These are phyloP conservation scores for Ophiostoma sp. DNA, from an alignment of 2,329 filamentous ascomycete genomes.

Conservation along the genomic window DNA sequence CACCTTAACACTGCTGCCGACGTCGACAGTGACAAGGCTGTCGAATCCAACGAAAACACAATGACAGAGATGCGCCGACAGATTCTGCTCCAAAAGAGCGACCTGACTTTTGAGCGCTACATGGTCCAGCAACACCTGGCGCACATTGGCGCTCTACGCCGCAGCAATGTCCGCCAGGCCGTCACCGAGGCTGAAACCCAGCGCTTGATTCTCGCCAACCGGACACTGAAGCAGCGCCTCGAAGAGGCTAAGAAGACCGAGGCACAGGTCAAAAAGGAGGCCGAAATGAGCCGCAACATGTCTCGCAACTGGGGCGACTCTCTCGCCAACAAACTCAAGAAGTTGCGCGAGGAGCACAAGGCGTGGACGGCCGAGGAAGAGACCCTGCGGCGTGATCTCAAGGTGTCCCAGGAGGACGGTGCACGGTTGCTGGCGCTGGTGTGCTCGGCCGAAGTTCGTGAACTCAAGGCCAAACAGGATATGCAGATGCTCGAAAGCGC, in stretches of 20 bases:
- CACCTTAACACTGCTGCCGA: neutral
- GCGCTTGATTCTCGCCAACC: constrained; percentile 75
- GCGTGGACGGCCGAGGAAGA: constrained; percentile 61
- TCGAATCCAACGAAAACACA: neutral
- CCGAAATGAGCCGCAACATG: constrained; percentile 68
- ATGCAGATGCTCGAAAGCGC: constrained; percentile 45
- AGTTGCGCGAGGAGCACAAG: constrained; percentile 69
- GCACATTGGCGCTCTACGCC: constrained; percentile 75
- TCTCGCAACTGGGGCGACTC: constrained; percentile 78
- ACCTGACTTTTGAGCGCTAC: constrained; percentile 80
- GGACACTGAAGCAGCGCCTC: constrained; percentile 69
- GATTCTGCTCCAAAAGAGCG: constrained; percentile 74
- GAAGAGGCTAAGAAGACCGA: constrained; percentile 72
- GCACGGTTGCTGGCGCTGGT: constrained; percentile 66
- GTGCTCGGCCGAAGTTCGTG: constrained; percentile 67
- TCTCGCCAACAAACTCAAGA: constrained; percentile 64
- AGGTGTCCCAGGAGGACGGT: constrained; percentile 58
- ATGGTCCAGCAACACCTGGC: constrained; percentile 80
- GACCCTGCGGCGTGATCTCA: constrained; percentile 58
- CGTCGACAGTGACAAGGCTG: neutral
- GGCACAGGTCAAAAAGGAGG: constrained; percentile 69
- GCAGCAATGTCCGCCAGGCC: constrained; percentile 72
- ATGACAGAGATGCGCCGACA: constrained; percentile 65
- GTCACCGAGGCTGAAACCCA: constrained; percentile 80
- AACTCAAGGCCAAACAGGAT: constrained; percentile 63